phyloP scores from a whole-genome alignment of 805 yeast genomes.

The Myxozyma neglecta region DNA sequence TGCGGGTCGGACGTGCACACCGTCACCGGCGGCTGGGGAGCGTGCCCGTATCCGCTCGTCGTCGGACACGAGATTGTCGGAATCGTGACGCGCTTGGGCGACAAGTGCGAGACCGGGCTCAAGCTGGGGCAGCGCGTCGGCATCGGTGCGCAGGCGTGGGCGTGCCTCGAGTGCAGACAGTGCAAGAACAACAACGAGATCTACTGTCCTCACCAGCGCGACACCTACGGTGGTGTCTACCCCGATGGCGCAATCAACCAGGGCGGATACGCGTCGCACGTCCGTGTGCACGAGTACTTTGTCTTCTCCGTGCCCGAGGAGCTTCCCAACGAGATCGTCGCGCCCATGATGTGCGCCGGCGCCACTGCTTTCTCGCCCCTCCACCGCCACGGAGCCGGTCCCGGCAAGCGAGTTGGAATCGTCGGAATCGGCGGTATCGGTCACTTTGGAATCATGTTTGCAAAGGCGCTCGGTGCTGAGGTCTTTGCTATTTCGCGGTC shows the following conservation, averaged over 20 bases:
- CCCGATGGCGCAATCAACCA: slow-evolving; percentile 50
- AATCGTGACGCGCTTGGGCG: slow-evolving; percentile 48
- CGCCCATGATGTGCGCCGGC: slow-evolving; percentile 77
- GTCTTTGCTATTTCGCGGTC: slow-evolving; percentile 62
- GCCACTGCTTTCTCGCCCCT: slow-evolving; percentile 69
- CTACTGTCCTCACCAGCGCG: slow-evolving; percentile 53
- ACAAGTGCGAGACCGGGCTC: slow-evolving; percentile 49
- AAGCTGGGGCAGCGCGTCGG: slow-evolving; percentile 75
- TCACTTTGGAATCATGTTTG: slow-evolving; percentile 57
- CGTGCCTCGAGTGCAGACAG: slow-evolving; percentile 63
- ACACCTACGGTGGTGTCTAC: slow-evolving; percentile 54
- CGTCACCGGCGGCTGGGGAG: slow-evolving; percentile 53
- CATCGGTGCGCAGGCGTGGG: slow-evolving; percentile 65
- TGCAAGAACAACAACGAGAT: slow-evolving; percentile 56
- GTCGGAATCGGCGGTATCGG: slow-evolving; percentile 63
- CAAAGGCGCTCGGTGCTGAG: slow-evolving; percentile 62
- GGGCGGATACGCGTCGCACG: slow-evolving; percentile 68
- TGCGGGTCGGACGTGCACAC: slow-evolving; percentile 62
- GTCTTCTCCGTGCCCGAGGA: slow-evolving; percentile 61
- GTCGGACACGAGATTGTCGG: slow-evolving; percentile 50
- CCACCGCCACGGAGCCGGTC: slow-evolving; percentile 47
- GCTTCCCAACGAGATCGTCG: slow-evolving; percentile 54
- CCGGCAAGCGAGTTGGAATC: slow-evolving; percentile 55
- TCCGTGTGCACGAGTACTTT: slow-evolving; percentile 61
- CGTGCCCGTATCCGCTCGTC: slow-evolving; percentile 40